Evolutionary conservation across 148 eudicot genomes (phyloP).

Genomic region (Fagopyrum tataricum): DNA sequence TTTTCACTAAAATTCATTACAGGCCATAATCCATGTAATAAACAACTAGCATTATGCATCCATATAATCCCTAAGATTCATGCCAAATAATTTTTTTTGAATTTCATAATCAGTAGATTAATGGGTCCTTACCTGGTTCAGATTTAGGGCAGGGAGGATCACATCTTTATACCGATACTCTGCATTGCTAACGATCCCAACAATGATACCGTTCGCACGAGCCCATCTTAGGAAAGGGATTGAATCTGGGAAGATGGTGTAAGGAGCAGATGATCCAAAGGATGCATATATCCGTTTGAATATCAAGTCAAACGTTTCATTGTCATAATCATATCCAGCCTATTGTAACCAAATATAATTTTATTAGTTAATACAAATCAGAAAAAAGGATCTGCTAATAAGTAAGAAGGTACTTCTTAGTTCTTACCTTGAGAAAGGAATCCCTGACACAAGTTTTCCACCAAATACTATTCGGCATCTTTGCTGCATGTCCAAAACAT

Average conservation of each 20-base stretch:
- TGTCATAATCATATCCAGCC: conserved; percentile 95
- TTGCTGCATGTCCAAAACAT: conserved; percentile 81
- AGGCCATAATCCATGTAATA: no score
- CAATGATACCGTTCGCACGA: conserved; percentile 53
- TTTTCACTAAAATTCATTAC: no score
- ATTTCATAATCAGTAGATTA: neutral
- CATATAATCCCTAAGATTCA: neutral
- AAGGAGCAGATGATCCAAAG: conserved; percentile 93
- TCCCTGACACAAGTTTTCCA: conserved; percentile 91
- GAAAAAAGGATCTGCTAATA: neutral
- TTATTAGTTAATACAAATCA: neutral
- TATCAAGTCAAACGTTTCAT: conserved; percentile 85
- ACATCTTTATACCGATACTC: conserved; percentile 89
- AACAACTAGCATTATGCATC: no score
- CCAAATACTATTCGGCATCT: conserved; percentile 91
- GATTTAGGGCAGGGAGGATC: conserved; percentile 83
- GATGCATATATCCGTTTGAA: conserved; percentile 83
- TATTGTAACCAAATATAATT: conserved; percentile 18
- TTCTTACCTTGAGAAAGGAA: conserved; percentile 68
- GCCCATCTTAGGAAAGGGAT: conserved; percentile 81
- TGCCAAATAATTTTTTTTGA: neutral
- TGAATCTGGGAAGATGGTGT: conserved; percentile 67
- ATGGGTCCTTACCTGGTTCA: conserved; percentile 47
- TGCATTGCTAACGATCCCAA: conserved; percentile 87
- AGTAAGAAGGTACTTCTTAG: neutral